These are phyloP conservation scores for Yamadazyma kanchanaburiensis DNA, from an alignment of 1,139 yeast species.

Conservation along the genomic window DNA sequence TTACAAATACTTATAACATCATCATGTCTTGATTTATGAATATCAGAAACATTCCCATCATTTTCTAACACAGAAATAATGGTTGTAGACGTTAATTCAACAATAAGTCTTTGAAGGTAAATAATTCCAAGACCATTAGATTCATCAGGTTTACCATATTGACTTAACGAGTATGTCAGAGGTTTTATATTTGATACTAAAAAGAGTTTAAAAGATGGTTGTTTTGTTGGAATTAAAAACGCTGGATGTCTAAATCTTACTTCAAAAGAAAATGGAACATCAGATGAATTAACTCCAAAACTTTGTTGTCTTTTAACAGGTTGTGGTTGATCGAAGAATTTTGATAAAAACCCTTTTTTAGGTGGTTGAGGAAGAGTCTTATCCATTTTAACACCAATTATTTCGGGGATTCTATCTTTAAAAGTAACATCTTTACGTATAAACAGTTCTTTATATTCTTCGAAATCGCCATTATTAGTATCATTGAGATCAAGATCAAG, in stretches of 20 bases:
- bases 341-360: slow-evolving; percentile 20
- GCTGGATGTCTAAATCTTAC: slow-evolving; percentile 47
- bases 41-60: slow-evolving; percentile 21
- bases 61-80: slow-evolving; percentile 33
- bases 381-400: slow-evolving; percentile 34
- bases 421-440: slow-evolving; percentile 39
- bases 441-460: slow-evolving; percentile 37
- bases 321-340: slow-evolving; percentile 14
- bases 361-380: slow-evolving; percentile 16
- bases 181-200: slow-evolving; percentile 36
- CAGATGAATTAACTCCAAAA: slow-evolving; percentile 21
- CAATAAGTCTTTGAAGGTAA: slow-evolving; percentile 34
- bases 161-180: slow-evolving; percentile 29
- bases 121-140: slow-evolving; percentile 48
- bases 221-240: slow-evolving; percentile 37
- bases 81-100: slow-evolving; percentile 34
- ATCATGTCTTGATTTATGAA: slow-evolving; percentile 29
- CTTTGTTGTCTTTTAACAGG: slow-evolving; percentile 2
- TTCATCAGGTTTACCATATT: slow-evolving; percentile 36
- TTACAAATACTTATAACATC: slow-evolving; percentile 27
- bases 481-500: slow-evolving; percentile 42
- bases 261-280: slow-evolving; percentile 46
- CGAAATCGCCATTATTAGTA: slow-evolving; percentile 18
- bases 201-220: slow-evolving; percentile 38
- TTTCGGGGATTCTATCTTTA: slow-evolving; percentile 40